phyloP scores from a whole-genome alignment of 148 eudicot genomes.

The Pouteria glomerata region DNA sequence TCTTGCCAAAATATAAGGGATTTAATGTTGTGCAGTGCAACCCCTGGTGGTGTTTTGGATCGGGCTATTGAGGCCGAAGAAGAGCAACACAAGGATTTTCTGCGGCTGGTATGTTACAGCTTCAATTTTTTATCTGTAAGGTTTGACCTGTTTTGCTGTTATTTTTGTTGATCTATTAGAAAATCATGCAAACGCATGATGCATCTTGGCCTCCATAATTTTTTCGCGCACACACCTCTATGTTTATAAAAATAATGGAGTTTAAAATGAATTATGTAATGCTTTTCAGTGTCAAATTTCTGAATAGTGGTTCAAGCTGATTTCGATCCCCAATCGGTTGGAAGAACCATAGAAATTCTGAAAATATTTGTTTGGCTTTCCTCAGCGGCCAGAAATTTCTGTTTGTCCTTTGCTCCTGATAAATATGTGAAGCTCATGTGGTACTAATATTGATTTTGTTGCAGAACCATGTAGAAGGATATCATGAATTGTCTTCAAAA shows the following conservation, averaged over 20 bases:
- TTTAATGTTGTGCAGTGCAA: constrained; percentile 36
- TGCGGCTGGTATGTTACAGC: constrained; percentile 46
- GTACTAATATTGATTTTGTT: not conserved
- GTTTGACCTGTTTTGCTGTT: not conserved
- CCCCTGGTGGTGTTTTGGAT: constrained; percentile 71
- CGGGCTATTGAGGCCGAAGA: constrained; percentile 71
- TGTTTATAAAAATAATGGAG: not conserved
- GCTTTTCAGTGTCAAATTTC: constrained; percentile 2
- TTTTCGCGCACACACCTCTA: not conserved
- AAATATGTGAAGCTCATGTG: not conserved
- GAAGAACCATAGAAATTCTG: not conserved
- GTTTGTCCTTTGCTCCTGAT: not conserved
- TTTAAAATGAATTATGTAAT: not conserved
- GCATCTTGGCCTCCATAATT: not conserved
- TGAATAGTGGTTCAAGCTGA: not conserved
- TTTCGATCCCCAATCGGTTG: constrained; percentile 2
- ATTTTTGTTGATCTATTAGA: constrained; percentile 1
- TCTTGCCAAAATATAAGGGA: constrained; percentile 6
- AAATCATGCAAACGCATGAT: not conserved
- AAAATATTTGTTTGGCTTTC: not conserved
- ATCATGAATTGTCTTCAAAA: constrained; percentile 68
- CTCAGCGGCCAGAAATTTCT: not conserved
- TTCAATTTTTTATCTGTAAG: not conserved
- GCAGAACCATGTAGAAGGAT: constrained; percentile 83
- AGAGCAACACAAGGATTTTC: constrained; percentile 52